Percentiles rank a stretch among this genome's conserved stretches.
Evolutionary conservation across 2,329 filamentous ascomycete species (phyloP).

Genomic region (Coniella vitis): DNA sequence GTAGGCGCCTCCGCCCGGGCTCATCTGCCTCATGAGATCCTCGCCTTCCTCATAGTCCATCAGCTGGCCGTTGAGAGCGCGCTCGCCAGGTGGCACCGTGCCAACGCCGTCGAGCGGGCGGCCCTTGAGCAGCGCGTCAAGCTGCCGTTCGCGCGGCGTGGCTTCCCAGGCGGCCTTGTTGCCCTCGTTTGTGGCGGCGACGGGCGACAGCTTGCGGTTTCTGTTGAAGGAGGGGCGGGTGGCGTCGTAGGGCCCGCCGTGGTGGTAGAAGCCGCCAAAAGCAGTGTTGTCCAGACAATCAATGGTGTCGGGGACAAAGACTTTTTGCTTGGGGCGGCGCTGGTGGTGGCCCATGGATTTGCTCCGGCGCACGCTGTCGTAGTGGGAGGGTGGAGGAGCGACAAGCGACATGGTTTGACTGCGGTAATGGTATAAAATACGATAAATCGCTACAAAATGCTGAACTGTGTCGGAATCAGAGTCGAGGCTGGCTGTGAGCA

Average conservation of each 20-base stretch:
- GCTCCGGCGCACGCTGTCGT: conserved; percentile 7
- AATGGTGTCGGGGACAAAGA: conserved; percentile 59
- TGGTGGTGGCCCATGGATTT: conserved; percentile 57
- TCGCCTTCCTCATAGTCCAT: conserved; percentile 82
- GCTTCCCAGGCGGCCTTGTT: conserved; percentile 74
- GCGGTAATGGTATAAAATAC: neutral
- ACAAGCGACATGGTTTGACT: neutral
- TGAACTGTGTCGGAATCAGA: too few species aligned
- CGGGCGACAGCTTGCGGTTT: conserved; percentile 55
- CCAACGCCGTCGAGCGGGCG: conserved; percentile 78
- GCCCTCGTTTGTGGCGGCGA: conserved; percentile 66
- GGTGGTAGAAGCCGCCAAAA: conserved; percentile 67
- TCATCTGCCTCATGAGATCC: conserved; percentile 71
- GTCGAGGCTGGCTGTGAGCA: too few species aligned
- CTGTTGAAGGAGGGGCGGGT: conserved; percentile 68
- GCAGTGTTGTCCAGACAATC: conserved; percentile 66
- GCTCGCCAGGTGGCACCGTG: conserved; percentile 63
- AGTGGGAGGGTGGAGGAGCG: conserved; percentile 7
- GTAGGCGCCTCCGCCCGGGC: conserved; percentile 66
- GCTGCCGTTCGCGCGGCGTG: conserved; percentile 70
- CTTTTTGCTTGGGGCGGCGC: conserved; percentile 27
- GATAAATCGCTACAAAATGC: neutral
- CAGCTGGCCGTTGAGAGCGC: conserved; percentile 59
- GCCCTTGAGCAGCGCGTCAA: conserved; percentile 65
- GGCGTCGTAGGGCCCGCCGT: conserved; percentile 86